A percentile compares a stretch with the other conserved stretches of the same genome.
Conservation (phyloP, 2,329 filamentous ascomycete species). For the Trichoderma cornu-damae region DNA sequence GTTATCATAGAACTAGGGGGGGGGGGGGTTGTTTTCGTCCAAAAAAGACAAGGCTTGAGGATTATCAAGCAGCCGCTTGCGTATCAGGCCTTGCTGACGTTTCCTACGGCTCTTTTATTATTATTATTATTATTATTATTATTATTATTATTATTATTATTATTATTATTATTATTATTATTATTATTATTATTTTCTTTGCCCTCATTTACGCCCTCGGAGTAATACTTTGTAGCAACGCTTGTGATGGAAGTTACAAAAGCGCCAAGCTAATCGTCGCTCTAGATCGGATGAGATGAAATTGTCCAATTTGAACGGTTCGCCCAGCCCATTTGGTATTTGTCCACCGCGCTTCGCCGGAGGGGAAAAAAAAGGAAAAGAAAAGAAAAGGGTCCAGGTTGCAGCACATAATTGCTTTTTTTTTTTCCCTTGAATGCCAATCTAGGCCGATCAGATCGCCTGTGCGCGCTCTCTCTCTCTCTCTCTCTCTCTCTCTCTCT, state of each 20-base stretch:
- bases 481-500: too few relatives aligned
- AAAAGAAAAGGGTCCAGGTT: neutral
- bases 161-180: too few relatives aligned
- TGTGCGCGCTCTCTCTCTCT: too few relatives aligned
- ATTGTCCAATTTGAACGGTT: neutral
- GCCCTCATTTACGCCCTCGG: neutral
- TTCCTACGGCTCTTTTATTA: too few relatives aligned
- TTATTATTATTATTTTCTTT: too few relatives aligned
- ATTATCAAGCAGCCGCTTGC: neutral
- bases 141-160: too few relatives aligned
- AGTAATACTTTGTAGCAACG: neutral
- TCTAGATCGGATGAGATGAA: neutral
- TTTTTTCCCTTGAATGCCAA: neutral
- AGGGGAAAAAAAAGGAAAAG: neutral
- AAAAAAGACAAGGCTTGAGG: neutral
- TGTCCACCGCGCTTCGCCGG: neutral
- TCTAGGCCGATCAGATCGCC: conserved; percentile 13
- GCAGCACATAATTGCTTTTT: conserved; percentile 7
- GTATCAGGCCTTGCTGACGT: conserved; percentile 13
- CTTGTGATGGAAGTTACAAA: neutral
- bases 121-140: too few relatives aligned
- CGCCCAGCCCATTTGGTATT: neutral
- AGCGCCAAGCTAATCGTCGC: neutral
- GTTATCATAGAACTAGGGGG: too few relatives aligned
- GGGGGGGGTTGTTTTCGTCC: neutral